Evolutionary conservation across 2,329 filamentous ascomycete genomes (phyloP).

Genomic region (Alternaria brassicicola): DNA sequence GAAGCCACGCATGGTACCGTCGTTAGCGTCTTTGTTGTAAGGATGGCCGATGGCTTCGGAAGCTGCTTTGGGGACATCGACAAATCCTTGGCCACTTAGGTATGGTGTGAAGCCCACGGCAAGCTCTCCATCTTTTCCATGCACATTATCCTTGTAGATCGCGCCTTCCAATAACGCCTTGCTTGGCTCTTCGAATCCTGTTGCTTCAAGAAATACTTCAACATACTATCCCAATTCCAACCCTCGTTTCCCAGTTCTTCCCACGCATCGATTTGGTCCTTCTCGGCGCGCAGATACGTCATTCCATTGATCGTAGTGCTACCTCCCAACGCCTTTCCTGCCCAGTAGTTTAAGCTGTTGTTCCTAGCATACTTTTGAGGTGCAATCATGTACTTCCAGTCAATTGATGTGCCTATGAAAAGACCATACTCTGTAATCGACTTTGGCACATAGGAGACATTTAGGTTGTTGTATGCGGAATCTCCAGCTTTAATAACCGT

Average conservation of each 20-base stretch:
- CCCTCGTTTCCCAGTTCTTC: slow-evolving; percentile 41
- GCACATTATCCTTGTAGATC: slow-evolving; percentile 25
- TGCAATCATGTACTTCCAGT: slow-evolving; percentile 51
- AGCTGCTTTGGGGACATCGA: slow-evolving; percentile 47
- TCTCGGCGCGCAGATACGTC: slow-evolving; percentile 45
- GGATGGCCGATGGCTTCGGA: slow-evolving; percentile 44
- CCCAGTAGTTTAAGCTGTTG: slow-evolving; percentile 37
- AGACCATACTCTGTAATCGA: slow-evolving; percentile 29
- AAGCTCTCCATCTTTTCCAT: slow-evolving; percentile 34
- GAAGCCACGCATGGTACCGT: slow-evolving; percentile 54
- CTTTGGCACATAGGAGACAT: slow-evolving; percentile 34
- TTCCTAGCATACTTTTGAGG: slow-evolving; percentile 48
- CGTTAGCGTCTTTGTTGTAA: slow-evolving; percentile 52
- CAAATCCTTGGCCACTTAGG: slow-evolving; percentile 31
- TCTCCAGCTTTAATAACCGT: slow-evolving; percentile 46
- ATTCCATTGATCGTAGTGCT: slow-evolving; percentile 54
- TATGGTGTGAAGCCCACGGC: slow-evolving; percentile 39
- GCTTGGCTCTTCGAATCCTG: slow-evolving; percentile 36
- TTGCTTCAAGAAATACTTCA: slow-evolving; percentile 35
- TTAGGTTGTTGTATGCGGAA: slow-evolving; percentile 37
- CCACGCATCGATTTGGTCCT: slow-evolving; percentile 43
- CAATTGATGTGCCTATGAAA: slow-evolving; percentile 40
- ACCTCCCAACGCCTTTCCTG: slow-evolving; percentile 53
- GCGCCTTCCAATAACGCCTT: slow-evolving; percentile 30
- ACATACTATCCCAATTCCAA: slow-evolving; percentile 43